Evolutionary conservation across 805 yeast genomes (phyloP).

Genomic region (Trichomonascus vanleenenianus): DNA sequence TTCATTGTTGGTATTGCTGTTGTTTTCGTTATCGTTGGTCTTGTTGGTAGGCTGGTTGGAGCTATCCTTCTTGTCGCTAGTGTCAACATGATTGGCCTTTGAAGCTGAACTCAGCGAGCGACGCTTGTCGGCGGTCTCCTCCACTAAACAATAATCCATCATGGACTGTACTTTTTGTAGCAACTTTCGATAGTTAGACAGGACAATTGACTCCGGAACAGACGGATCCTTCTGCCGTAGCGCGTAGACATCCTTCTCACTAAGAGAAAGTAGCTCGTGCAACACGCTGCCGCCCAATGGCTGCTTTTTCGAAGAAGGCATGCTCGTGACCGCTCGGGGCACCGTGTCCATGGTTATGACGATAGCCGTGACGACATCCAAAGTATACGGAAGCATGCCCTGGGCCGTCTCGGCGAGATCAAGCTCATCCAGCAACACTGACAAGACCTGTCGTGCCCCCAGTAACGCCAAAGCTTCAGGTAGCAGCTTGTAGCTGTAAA

Average conservation of each 20-base stretch:
- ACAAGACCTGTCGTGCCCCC: conserved; percentile 17
- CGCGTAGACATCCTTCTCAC: background rate
- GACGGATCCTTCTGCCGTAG: background rate
- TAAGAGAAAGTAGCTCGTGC: background rate
- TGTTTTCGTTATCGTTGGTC: background rate
- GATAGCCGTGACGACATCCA: conserved; percentile 18
- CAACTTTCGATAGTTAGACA: background rate
- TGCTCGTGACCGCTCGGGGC: background rate
- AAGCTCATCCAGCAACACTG: conserved; percentile 19
- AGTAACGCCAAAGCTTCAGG: conserved; percentile 15
- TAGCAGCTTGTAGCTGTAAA: conserved; percentile 11
- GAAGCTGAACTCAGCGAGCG: too few relatives aligned
- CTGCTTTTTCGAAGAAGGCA: too few relatives aligned
- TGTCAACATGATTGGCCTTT: background rate
- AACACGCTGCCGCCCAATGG: background rate
- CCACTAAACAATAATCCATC: background rate
- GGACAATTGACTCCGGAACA: background rate
- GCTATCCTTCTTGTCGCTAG: background rate
- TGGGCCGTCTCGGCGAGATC: conserved; percentile 17
- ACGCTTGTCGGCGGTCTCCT: background rate
- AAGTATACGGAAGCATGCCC: conserved; percentile 15
- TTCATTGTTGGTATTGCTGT: background rate
- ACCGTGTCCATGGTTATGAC: conserved; percentile 11
- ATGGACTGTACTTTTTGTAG: background rate
- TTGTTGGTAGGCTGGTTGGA: too few relatives aligned